These are phyloP conservation scores for Agroathelia rolfsii DNA, from an alignment of 1,284 basidiomycete species.

Conservation along the genomic window DNA sequence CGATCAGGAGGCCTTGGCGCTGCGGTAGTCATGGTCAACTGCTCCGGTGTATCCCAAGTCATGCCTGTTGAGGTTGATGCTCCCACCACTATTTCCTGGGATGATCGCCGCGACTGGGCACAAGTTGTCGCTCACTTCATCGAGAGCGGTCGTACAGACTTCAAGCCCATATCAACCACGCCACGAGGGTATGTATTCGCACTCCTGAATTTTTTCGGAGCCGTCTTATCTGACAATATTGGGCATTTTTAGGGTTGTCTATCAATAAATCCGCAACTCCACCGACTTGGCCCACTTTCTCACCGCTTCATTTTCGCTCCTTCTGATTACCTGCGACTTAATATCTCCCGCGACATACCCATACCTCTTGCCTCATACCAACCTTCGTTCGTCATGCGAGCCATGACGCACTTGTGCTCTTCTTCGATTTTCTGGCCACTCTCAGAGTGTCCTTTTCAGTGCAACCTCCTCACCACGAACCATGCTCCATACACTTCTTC, in stretches of 20 bases:
- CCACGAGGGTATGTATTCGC: constrained; percentile 61
- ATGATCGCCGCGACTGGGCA: constrained; percentile 59
- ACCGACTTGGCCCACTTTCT: too few relatives aligned
- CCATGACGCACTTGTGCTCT: too few relatives aligned
- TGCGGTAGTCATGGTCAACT: constrained; percentile 63
- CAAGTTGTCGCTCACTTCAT: constrained; percentile 59
- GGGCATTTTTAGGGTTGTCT: constrained; percentile 22
- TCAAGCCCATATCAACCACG: constrained; percentile 69
- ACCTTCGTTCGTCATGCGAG: too few relatives aligned
- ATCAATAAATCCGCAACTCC: constrained; percentile 26
- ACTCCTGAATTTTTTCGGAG: not conserved
- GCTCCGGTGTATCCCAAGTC: constrained; percentile 62
- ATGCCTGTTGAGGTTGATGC: constrained; percentile 77
- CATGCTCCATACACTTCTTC: too few relatives aligned
- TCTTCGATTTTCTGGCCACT: too few relatives aligned
- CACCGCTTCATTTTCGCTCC: too few relatives aligned
- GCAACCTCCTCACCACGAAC: too few relatives aligned
- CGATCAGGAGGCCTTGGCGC: constrained; percentile 63
- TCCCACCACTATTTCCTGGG: constrained; percentile 64
- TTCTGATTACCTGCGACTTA: too few relatives aligned
- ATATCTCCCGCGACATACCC: too few relatives aligned
- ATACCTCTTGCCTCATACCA: too few relatives aligned
- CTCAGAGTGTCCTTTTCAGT: too few relatives aligned
- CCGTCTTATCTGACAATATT: constrained; percentile 9
- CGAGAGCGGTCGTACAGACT: constrained; percentile 62